phyloP scores from a whole-genome alignment of 2,329 filamentous ascomycete species.

The Pseudogymnoascus sp. region DNA sequence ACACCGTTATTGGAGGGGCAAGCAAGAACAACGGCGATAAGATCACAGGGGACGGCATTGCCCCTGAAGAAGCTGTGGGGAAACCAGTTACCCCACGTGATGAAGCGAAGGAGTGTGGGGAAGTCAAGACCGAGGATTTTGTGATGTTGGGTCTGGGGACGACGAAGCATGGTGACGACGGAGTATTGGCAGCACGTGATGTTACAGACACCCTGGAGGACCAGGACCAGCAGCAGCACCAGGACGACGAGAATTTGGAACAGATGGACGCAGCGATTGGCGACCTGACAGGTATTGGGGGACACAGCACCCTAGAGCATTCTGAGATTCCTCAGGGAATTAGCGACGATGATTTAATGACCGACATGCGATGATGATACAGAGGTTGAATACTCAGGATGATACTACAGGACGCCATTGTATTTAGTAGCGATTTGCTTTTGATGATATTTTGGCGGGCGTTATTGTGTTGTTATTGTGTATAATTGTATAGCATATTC shows the following conservation, averaged over 20 bases:
- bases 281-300: background rate
- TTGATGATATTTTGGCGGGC: background rate
- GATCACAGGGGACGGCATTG: background rate
- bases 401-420: background rate
- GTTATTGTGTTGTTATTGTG: background rate
- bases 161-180: background rate
- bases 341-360: slow-evolving; percentile 7
- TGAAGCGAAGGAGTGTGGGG: background rate
- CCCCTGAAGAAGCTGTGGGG: background rate
- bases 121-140: background rate
- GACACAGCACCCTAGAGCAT: slow-evolving; percentile 7
- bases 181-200: background rate
- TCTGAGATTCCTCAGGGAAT: slow-evolving; percentile 1
- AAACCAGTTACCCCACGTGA: background rate
- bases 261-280: background rate
- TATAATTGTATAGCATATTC: slow-evolving; percentile 2
- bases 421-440: slow-evolving; percentile 6
- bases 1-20: background rate
- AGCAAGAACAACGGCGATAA: background rate
- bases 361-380: background rate
- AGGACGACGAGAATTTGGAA: background rate
- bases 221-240: background rate
- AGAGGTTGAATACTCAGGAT: background rate
- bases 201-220: background rate
- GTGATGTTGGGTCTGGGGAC: background rate